Percentiles rank a stretch among this genome's conserved stretches.
These are phyloP conservation scores for Pichia terricola DNA, from an alignment of 1,139 yeast species.

Conservation along the genomic window DNA sequence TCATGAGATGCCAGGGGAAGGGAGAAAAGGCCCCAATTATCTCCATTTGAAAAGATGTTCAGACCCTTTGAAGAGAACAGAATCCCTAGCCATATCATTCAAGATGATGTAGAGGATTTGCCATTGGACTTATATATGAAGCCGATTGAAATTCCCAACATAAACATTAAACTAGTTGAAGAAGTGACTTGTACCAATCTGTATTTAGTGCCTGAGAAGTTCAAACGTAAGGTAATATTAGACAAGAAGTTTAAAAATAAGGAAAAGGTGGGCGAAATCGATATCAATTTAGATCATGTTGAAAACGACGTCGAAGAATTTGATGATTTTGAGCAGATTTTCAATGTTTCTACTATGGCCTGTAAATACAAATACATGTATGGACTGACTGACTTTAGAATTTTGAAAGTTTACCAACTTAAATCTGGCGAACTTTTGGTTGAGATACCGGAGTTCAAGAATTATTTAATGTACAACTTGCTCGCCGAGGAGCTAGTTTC, in stretches of 20 bases:
- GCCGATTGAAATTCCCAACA: constrained; percentile 6
- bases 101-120: constrained; percentile 9
- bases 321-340: constrained; percentile 50
- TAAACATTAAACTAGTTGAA: not conserved
- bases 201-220: constrained; percentile 4
- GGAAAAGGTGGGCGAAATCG: constrained; percentile 5
- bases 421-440: constrained; percentile 3
- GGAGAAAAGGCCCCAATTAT: too few species aligned
- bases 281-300: constrained; percentile 1
- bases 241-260: constrained; percentile 3
- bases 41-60: constrained; percentile 7
- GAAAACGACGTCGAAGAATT: constrained; percentile 27
- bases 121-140: constrained; percentile 7
- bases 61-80: constrained; percentile 21
- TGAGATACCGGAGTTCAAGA: constrained; percentile 10
- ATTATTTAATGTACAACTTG: constrained; percentile 2
- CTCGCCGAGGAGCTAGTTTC: not conserved
- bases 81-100: constrained; percentile 15
- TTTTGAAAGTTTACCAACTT: constrained; percentile 17
- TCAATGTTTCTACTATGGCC: constrained; percentile 17
- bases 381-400: constrained; percentile 16
- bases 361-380: constrained; percentile 21
- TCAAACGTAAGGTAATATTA: constrained; percentile 2
- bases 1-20: too few species aligned
- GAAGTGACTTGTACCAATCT: not conserved